These are phyloP conservation scores for Rhodotorula sp. DNA, from an alignment of 1,284 basidiomycete genomes.

Conservation along the genomic window DNA sequence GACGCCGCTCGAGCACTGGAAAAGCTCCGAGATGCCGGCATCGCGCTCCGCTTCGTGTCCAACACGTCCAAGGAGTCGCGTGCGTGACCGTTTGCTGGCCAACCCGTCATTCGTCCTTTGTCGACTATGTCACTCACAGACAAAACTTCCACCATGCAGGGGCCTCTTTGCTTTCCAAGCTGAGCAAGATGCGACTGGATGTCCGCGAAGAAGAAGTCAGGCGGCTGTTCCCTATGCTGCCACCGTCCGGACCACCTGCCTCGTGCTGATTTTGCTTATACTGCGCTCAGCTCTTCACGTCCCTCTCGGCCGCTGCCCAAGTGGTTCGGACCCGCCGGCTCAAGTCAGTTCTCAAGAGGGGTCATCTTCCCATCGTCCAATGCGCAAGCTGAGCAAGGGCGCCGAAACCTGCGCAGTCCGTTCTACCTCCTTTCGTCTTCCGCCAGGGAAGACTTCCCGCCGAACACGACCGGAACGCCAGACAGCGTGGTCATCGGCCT, in stretches of 20 bases:
- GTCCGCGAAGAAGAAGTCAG: slow-evolving; percentile 55
- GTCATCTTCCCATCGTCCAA: no score
- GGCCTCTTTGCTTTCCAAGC: slow-evolving; percentile 50
- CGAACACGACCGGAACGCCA: slow-evolving; percentile 29
- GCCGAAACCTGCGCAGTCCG: slow-evolving; percentile 52
- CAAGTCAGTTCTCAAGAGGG: slow-evolving; percentile 50
- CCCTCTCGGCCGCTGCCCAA: slow-evolving; percentile 61
- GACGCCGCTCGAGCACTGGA: slow-evolving; percentile 58
- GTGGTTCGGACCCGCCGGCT: slow-evolving; percentile 54
- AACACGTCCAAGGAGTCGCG: slow-evolving; percentile 59
- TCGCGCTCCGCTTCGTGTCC: slow-evolving; percentile 64
- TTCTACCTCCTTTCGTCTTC: slow-evolving; percentile 62
- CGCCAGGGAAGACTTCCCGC: slow-evolving; percentile 58
- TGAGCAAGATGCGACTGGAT: slow-evolving; percentile 59
- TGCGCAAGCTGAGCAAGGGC: no score
- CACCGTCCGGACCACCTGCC: no score
- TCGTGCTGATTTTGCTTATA: background rate
- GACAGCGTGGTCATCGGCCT: slow-evolving; percentile 69
- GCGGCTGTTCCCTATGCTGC: no score
- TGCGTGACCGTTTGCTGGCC: background rate
- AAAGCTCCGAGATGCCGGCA: slow-evolving; percentile 53
- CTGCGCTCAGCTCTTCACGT: slow-evolving; percentile 54
- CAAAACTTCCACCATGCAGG: background rate
- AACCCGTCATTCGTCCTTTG: background rate
- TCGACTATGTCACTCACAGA: background rate